Evolutionary conservation across 176 grass and related monocot genomes (phyloP).

Genomic region (Carex cristatella): DNA sequence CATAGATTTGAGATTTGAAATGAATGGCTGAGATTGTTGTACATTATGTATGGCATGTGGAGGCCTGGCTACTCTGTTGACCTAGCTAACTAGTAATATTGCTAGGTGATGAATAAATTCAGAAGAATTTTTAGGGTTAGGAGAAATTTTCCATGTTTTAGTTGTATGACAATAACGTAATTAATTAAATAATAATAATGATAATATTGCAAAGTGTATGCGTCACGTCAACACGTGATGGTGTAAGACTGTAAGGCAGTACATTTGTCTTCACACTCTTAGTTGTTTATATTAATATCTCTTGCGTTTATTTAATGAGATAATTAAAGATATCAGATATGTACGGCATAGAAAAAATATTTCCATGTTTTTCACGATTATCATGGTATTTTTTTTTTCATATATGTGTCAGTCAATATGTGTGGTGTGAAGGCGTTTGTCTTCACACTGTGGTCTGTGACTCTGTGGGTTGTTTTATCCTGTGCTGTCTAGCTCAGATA

Average conservation of each 20-base stretch:
- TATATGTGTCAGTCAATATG: not conserved
- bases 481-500: not conserved
- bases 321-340: not conserved
- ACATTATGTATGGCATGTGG: not conserved
- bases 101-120: not conserved
- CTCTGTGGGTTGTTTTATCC: not conserved
- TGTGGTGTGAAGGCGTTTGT: not conserved
- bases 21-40: not conserved
- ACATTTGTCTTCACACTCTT: not conserved
- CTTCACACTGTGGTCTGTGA: not conserved
- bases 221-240: not conserved
- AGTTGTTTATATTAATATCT: not conserved
- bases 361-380: not conserved
- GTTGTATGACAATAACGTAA: not conserved
- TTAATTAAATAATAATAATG: not conserved
- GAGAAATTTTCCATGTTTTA: not conserved
- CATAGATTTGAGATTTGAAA: not conserved
- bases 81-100: not conserved
- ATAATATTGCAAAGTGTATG: not conserved
- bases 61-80: not conserved
- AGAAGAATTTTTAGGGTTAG: not conserved
- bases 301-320: not conserved
- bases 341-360: not conserved
- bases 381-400: not conserved
- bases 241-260: not conserved